Conservation (phyloP, 2,329 filamentous ascomycete species). For the Amauroascus verrucosus region DNA sequence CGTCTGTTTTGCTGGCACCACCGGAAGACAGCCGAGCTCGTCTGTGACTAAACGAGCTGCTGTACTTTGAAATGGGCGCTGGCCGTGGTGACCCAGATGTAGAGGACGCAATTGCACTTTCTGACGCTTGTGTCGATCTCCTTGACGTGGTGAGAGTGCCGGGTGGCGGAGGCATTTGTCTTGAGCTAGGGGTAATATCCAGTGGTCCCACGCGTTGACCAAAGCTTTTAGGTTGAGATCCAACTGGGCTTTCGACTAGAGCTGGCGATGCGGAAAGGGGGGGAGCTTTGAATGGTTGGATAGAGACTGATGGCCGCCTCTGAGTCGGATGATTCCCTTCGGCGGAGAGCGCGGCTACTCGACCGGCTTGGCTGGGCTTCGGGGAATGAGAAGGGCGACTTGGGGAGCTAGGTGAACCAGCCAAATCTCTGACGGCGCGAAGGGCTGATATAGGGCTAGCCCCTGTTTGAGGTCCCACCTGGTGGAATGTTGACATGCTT, state of each 20-base stretch:
- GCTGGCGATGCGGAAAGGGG: constrained; percentile 82
- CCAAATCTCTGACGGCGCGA: constrained; percentile 52
- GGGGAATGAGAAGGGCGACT: constrained; percentile 39
- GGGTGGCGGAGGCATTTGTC: constrained; percentile 31
- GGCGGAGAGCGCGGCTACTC: constrained; percentile 40
- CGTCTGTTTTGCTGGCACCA: constrained; percentile 50
- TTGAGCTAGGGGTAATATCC: constrained; percentile 32
- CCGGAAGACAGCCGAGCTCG: constrained; percentile 67
- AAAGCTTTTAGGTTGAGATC: constrained; percentile 45
- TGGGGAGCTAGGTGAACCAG: constrained; percentile 41
- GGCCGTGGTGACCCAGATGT: constrained; percentile 69
- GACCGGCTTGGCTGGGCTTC: constrained; percentile 38
- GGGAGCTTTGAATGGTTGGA: constrained; percentile 92
- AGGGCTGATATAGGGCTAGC: constrained; percentile 81
- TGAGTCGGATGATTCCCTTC: constrained; percentile 43
- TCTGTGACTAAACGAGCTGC: constrained; percentile 86
- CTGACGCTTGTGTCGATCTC: constrained; percentile 33
- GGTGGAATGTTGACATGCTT: constrained; percentile 78
- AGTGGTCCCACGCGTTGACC: constrained; percentile 32
- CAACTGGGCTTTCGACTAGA: constrained; percentile 39
- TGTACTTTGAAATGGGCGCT: constrained; percentile 68
- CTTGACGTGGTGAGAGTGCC: constrained; percentile 30
- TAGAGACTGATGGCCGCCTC: constrained; percentile 73
- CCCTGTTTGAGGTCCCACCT: constrained; percentile 61
- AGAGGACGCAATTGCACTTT: constrained; percentile 54